Evolutionary conservation across 345 rosid species (phyloP).

Genomic region (Pelargonium nanum): DNA sequence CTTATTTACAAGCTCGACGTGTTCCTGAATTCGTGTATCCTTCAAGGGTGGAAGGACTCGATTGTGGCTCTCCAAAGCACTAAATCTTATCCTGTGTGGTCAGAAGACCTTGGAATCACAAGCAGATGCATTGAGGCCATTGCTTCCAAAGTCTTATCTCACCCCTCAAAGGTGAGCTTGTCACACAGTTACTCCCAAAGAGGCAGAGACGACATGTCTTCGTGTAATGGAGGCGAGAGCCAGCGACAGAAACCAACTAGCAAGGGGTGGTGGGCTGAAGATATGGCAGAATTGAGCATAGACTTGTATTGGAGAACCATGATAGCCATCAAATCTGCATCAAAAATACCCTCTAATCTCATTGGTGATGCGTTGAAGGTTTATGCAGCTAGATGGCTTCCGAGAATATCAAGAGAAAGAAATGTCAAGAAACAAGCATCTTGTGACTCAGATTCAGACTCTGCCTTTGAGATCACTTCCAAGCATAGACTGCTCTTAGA

Average conservation of each 20-base stretch:
- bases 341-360: conserved; percentile 50
- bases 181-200: conserved; percentile 81
- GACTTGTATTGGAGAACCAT: conserved; percentile 89
- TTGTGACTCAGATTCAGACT: conserved; percentile 65
- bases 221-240: conserved; percentile 54
- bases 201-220: conserved; percentile 52
- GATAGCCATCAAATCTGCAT: conserved; percentile 80
- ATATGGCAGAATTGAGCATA: conserved; percentile 77
- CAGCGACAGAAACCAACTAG: conserved; percentile 31
- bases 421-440: conserved; percentile 23
- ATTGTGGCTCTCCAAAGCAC: conserved; percentile 77
- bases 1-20: conserved; percentile 80
- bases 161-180: conserved; percentile 68
- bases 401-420: conserved; percentile 41
- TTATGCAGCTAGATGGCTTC: conserved; percentile 84
- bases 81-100: conserved; percentile 59
- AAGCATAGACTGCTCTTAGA: conserved; percentile 73
- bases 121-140: conserved; percentile 79
- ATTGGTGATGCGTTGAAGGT: conserved; percentile 74
- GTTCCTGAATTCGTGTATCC: conserved; percentile 77
- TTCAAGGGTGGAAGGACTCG: conserved; percentile 87
- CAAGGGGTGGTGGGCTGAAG: conserved; percentile 97
- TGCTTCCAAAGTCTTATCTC: conserved; percentile 51
- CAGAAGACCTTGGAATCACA: conserved; percentile 81
- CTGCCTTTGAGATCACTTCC: conserved; percentile 34